Evolutionary conservation across 768 basidiomycete species (phyloP).

Genomic region (Coprinopsis cinerea): DNA sequence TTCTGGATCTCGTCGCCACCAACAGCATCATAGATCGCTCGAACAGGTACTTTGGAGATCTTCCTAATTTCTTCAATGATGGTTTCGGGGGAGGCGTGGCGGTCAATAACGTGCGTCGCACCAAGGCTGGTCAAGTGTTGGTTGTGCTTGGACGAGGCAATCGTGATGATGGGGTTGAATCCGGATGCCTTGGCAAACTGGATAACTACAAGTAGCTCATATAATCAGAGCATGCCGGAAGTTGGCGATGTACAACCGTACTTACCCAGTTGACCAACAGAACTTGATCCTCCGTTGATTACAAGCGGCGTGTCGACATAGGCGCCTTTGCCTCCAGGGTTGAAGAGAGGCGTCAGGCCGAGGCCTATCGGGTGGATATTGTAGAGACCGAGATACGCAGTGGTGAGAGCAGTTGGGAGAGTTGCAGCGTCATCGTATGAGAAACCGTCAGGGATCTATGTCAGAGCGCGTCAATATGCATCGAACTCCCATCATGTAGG

Average conservation of each 20-base stretch:
- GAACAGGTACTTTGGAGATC: slow-evolving; percentile 19
- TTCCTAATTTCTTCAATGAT: slow-evolving; percentile 21
- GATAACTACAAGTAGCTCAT: not conserved
- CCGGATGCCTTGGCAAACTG: slow-evolving; percentile 36
- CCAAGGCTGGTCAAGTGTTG: slow-evolving; percentile 29
- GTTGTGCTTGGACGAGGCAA: slow-evolving; percentile 25
- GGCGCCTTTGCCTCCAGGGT: slow-evolving; percentile 29
- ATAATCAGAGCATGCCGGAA: not conserved
- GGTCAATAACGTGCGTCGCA: slow-evolving; percentile 33
- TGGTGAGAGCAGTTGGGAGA: slow-evolving; percentile 42
- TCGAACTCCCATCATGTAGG: not conserved
- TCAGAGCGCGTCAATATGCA: not conserved
- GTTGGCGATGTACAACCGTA: not conserved
- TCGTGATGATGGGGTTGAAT: slow-evolving; percentile 36
- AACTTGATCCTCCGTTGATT: slow-evolving; percentile 24
- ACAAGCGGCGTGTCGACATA: slow-evolving; percentile 40
- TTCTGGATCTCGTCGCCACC: slow-evolving; percentile 19
- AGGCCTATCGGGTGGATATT: slow-evolving; percentile 29
- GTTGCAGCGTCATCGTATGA: slow-evolving; percentile 45
- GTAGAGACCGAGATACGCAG: slow-evolving; percentile 47
- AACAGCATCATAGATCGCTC: slow-evolving; percentile 23
- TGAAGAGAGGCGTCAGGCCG: slow-evolving; percentile 34
- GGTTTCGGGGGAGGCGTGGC: slow-evolving; percentile 12
- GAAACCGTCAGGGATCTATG: slow-evolving; percentile 39
- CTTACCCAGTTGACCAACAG: slow-evolving; percentile 23